These are phyloP conservation scores for Aureobasidium sp. DNA, from an alignment of 2,329 filamentous ascomycete genomes.

Conservation along the genomic window DNA sequence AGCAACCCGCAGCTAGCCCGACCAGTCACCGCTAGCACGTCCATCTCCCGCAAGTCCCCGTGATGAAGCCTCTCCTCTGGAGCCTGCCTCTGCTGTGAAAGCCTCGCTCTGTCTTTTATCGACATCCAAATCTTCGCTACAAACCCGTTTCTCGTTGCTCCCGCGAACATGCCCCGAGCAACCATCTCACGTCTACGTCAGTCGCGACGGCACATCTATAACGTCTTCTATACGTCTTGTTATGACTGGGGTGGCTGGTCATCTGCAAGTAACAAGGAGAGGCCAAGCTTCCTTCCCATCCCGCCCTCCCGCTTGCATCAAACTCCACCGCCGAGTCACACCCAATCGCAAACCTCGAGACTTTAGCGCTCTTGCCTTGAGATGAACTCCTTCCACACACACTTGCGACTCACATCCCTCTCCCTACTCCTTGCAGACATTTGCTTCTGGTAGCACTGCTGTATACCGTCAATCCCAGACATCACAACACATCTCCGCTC, in stretches of 20 bases:
- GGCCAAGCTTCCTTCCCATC: not conserved
- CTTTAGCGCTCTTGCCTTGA: not conserved
- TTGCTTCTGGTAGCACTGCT: not conserved
- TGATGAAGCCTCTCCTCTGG: not conserved
- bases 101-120: not conserved
- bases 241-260: not conserved
- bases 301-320: not conserved
- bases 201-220: not conserved
- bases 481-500: not conserved
- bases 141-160: not conserved
- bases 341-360: not conserved
- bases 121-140: not conserved
- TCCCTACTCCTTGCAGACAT: not conserved
- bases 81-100: not conserved
- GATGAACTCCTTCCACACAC: not conserved
- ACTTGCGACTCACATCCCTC: not conserved
- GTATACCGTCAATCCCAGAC: not conserved
- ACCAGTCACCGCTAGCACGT: not conserved
- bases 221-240: not conserved
- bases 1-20: not conserved
- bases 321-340: not conserved
- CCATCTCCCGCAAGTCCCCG: not conserved
- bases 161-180: not conserved
- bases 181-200: slow-evolving; percentile 1
- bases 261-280: not conserved